phyloP scores from a whole-genome alignment of 2,329 filamentous ascomycete species.

The Pleochaeta shiraiana region DNA sequence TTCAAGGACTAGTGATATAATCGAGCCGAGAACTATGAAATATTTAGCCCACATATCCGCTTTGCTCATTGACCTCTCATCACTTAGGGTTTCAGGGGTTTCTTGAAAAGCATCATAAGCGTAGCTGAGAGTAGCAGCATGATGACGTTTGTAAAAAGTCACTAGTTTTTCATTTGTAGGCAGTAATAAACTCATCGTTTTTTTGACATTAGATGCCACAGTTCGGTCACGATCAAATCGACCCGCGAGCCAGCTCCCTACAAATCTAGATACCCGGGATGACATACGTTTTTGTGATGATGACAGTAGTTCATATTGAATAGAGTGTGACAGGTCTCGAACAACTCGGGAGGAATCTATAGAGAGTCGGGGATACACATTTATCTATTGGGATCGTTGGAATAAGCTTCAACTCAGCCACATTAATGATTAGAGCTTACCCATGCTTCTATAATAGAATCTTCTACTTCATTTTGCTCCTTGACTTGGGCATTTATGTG shows the following conservation, averaged over 20 bases:
- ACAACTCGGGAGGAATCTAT: conserved; percentile 80
- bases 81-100: conserved; percentile 62
- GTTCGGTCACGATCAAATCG: conserved; percentile 66
- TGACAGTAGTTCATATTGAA: conserved; percentile 42
- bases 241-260: conserved; percentile 81
- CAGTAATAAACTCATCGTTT: conserved; percentile 57
- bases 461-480: conserved; percentile 43
- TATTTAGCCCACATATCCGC: conserved; percentile 82
- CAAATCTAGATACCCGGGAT: conserved; percentile 50
- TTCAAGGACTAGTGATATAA: conserved; percentile 31
- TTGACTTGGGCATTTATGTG: conserved; percentile 35
- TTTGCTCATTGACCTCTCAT: conserved; percentile 60
- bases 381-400: conserved; percentile 35
- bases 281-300: conserved; percentile 64
- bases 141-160: conserved; percentile 63
- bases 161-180: conserved; percentile 56
- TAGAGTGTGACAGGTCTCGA: conserved; percentile 59
- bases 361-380: conserved; percentile 69
- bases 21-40: conserved; percentile 42
- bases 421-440: conserved; percentile 26
- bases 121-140: conserved; percentile 60
- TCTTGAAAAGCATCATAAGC: conserved; percentile 63
- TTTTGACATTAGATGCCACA: conserved; percentile 53
- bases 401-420: background rate
- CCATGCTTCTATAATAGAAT: conserved; percentile 74